Percentiles rank a stretch among this genome's conserved stretches.
Conservation (phyloP, 371 early-diverging fungal genomes). For the Apophysomyces variabilis region DNA sequence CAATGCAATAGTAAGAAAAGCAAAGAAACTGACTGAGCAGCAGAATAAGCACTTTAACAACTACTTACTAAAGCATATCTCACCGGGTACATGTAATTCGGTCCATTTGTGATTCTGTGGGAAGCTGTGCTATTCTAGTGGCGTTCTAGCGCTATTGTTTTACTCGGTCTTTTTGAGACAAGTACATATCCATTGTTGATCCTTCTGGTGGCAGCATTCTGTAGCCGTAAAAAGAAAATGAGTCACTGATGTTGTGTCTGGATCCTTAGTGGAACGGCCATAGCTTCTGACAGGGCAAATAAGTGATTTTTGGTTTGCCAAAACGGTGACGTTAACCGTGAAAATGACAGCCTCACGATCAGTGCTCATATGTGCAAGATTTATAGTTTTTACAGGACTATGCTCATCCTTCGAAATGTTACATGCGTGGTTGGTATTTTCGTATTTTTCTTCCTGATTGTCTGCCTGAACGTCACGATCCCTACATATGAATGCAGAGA, state of each 20-base stretch:
- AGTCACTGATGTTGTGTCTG: slow-evolving; percentile 33
- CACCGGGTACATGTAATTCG: slow-evolving; percentile 39
- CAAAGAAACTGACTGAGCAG: too few relatives aligned
- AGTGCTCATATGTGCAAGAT: not conserved
- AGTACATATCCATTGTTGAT: slow-evolving; percentile 36
- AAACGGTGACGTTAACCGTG: slow-evolving; percentile 63
- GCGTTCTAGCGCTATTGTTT: slow-evolving; percentile 39
- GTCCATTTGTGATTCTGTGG: slow-evolving; percentile 37
- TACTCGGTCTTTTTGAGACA: slow-evolving; percentile 33
- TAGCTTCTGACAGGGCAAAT: slow-evolving; percentile 61
- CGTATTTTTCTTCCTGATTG: slow-evolving; percentile 41
- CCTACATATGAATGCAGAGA: slow-evolving; percentile 37
- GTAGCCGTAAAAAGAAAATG: slow-evolving; percentile 37
- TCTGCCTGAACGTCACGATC: slow-evolving; percentile 35
- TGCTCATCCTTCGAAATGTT: slow-evolving; percentile 40
- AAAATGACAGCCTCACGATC: not conserved
- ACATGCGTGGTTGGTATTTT: slow-evolving; percentile 31
- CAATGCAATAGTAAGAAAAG: too few relatives aligned
- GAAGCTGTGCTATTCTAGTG: slow-evolving; percentile 35
- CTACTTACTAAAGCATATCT: slow-evolving; percentile 37
- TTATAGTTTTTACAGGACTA: slow-evolving; percentile 30
- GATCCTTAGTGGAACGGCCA: slow-evolving; percentile 51
- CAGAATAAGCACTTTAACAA: slow-evolving; percentile 40
- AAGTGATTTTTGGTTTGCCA: slow-evolving; percentile 32
- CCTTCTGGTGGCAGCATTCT: slow-evolving; percentile 38